A percentile compares a stretch with the other conserved stretches of the same genome.
These are phyloP conservation scores for Atkinsonella texensis DNA, from an alignment of 2,329 filamentous ascomycete genomes.

Conservation along the genomic window DNA sequence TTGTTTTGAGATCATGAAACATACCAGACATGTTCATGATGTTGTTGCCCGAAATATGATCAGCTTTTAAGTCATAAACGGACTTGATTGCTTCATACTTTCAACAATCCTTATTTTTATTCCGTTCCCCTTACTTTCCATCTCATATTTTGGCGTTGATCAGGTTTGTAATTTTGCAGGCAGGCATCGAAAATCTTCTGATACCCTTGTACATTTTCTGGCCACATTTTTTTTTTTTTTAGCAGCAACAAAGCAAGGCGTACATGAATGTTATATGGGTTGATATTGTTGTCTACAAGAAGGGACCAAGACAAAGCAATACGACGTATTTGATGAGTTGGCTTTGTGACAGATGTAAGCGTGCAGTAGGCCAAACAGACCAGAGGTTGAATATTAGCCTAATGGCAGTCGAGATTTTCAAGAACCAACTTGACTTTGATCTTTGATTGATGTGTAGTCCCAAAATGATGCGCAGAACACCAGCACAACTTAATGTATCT, in stretches of 20 bases:
- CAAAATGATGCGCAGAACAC: too few relatives aligned
- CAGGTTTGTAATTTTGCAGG: neutral
- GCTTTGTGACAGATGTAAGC: neutral
- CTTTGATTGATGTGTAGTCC: too few relatives aligned
- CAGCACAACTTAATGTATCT: too few relatives aligned
- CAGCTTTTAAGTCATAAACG: neutral
- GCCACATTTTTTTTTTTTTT: neutral
- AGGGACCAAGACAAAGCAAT: neutral
- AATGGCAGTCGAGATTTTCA: neutral
- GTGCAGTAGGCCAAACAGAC: neutral
- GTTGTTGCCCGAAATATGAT: neutral
- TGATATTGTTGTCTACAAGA: neutral
- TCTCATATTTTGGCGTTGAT: neutral
- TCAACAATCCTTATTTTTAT: neutral
- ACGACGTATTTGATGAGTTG: neutral
- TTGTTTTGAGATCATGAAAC: neutral
- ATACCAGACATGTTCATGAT: neutral
- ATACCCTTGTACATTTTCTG: slow-evolving; percentile 4
- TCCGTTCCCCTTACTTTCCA: neutral
- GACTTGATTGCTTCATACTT: neutral
- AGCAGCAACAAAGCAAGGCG: neutral
- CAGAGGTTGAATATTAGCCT: neutral
- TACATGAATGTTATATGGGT: neutral
- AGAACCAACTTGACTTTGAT: too few relatives aligned
- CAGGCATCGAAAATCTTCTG: slow-evolving; percentile 2